Evolutionary conservation across 192 early-diverging fungal species (phyloP), one percentile per base, ranked within the genome.

Genomic region (Spizellomyces punctatus): DNA sequence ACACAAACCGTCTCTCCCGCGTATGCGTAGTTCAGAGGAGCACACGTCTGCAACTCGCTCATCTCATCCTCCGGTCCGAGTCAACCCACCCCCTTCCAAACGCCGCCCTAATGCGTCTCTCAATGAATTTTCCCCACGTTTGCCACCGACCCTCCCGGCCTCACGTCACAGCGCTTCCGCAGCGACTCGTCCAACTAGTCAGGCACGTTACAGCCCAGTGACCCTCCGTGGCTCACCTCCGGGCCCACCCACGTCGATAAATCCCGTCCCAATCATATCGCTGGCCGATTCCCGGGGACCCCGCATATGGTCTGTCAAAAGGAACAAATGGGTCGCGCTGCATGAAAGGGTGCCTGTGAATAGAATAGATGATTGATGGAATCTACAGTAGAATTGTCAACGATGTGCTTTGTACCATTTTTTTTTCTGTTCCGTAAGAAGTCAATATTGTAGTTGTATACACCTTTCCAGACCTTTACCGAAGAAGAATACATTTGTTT

Each of bases 251-350:
- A 2, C 27, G 27, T 36, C 27, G 27, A 36, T 36, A 36, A 36
- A 36, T 36, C 27, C 27, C 10, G 48, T 10, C 22, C 64, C 64
- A 21, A 16, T 66, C 8, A 66, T 66, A 22, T 49, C 46, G 14
- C 64, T 66, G 10, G 12, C 64, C 8, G 46, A 66, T 46, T 2
- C 64, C 43, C 10, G 46, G 10, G 64, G 64, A 5, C 64, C 64
- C 6, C 64, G 64, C 21, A 10, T 66, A 21, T 66, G 64, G 64
- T 50, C 46, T 22, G 14, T 46, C 43, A 0, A 49, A 9, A 16
- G 36, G 41, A n/a, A 41, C 12, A 66, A 66, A 22, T 66, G 64
- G 64, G 64, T 66, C 52, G 46, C 43, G 10, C 46, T 66, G 46
- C 64, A 66, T 66, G 50, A 54, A 54, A 12, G 4, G 2, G 27